Evolutionary conservation across 78 protist genomes (phyloP).

Genomic region (Monosiga brevicollis): DNA sequence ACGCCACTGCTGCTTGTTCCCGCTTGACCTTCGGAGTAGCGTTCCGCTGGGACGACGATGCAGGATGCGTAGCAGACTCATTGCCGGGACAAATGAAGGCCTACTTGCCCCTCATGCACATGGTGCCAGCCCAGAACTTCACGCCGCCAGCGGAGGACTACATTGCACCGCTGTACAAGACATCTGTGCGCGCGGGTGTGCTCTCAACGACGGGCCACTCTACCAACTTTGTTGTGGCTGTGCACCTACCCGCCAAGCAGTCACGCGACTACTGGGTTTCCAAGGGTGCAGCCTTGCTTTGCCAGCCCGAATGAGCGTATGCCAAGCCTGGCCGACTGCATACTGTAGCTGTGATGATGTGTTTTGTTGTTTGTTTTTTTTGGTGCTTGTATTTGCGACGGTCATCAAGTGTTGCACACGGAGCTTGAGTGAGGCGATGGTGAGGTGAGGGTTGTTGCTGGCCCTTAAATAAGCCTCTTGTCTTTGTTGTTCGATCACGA

Average conservation of each 20-base stretch:
- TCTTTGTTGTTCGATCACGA: too few species aligned
- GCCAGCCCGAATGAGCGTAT: constrained; percentile 2
- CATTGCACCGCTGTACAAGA: constrained; percentile 67
- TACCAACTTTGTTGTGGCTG: constrained; percentile 62
- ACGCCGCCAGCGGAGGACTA: constrained; percentile 12
- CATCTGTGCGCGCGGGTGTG: constrained; percentile 44
- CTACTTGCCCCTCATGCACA: constrained; percentile 60
- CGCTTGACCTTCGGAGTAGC: background rate
- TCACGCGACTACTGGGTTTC: constrained; percentile 55
- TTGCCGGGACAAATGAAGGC: constrained; percentile 68
- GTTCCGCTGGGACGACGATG: constrained; percentile 37
- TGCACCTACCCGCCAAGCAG: constrained; percentile 44
- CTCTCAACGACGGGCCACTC: constrained; percentile 64
- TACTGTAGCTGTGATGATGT: too few species aligned
- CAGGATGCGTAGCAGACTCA: constrained; percentile 40
- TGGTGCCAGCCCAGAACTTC: constrained; percentile 29
- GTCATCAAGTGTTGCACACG: too few species aligned
- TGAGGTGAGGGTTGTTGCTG: too few species aligned
- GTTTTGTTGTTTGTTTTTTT: too few species aligned
- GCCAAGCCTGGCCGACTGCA: too few species aligned
- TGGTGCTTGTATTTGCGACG: too few species aligned
- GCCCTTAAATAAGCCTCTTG: too few species aligned
- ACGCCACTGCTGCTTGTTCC: background rate
- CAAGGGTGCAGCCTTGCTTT: constrained; percentile 64
- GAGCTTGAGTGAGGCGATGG: too few species aligned